A percentile compares a stretch with the other conserved stretches of the same genome.
phyloP scores from a whole-genome alignment of 306 rosid genomes.

The Castanea crenata region DNA sequence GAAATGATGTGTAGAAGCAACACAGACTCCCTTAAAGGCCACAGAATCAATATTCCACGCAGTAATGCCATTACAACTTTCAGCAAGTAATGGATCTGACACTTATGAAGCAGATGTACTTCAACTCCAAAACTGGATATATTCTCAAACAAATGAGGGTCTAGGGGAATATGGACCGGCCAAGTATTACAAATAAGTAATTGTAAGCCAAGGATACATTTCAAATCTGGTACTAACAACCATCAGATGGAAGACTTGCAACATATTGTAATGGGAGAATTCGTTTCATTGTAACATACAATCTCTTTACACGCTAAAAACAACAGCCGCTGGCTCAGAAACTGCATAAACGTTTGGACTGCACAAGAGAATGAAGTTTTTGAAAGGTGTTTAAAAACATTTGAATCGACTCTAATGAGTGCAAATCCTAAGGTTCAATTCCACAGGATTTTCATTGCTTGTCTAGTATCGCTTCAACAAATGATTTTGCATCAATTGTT shows the following conservation, averaged over 20 bases:
- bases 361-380: constrained; percentile 17
- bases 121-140: constrained; percentile 85
- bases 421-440: neutral
- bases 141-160: constrained; percentile 84
- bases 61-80: constrained; percentile 70
- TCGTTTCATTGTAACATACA: constrained; percentile 86
- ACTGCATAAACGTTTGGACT: constrained; percentile 5
- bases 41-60: constrained; percentile 84
- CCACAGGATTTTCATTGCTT: neutral
- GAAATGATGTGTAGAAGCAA: constrained; percentile 69
- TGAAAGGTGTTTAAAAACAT: neutral
- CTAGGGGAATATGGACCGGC: constrained; percentile 90
- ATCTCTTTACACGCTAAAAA: constrained; percentile 78
- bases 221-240: constrained; percentile 16
- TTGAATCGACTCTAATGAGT: neutral
- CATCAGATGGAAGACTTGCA: constrained; percentile 50
- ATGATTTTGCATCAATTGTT: neutral
- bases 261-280: constrained; percentile 85
- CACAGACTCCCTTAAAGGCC: constrained; percentile 77
- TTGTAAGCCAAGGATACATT: constrained; percentile 13
- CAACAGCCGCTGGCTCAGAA: constrained; percentile 59
- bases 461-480: neutral
- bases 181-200: constrained; percentile 32
- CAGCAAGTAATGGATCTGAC: constrained; percentile 83
- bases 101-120: constrained; percentile 87